Evolutionary conservation across 352 stramenopile genomes (phyloP).

Genomic region (Thalassiosira oceanica): DNA sequence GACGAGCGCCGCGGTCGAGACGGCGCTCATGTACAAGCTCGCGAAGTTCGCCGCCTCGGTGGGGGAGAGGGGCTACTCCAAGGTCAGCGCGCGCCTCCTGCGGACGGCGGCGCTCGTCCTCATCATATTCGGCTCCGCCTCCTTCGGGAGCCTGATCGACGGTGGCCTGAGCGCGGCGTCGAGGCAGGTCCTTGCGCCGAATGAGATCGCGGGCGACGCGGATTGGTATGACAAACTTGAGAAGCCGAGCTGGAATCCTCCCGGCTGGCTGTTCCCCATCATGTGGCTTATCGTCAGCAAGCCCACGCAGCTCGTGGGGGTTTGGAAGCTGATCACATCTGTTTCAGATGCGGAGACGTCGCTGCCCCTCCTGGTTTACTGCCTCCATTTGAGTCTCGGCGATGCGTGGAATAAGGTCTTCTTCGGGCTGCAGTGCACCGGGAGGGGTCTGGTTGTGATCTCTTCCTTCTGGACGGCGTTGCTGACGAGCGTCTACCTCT

Average conservation of each 20-base stretch:
- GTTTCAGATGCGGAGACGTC: constrained; percentile 7
- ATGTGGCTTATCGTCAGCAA: constrained; percentile 80
- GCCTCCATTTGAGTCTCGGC: constrained; percentile 54
- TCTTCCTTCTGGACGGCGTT: constrained; percentile 52
- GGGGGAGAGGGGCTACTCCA: too few species aligned
- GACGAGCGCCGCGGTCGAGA: constrained; percentile 20
- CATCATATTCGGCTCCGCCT: constrained; percentile 54
- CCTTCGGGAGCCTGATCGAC: constrained; percentile 45
- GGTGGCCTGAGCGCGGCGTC: constrained; percentile 45
- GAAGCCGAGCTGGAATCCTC: constrained; percentile 70
- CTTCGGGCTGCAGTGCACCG: constrained; percentile 60
- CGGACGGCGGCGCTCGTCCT: constrained; percentile 26
- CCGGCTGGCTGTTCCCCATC: constrained; percentile 72
- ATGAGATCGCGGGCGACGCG: constrained; percentile 38
- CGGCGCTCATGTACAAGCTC: constrained; percentile 23
- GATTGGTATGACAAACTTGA: constrained; percentile 67
- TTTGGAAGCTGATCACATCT: constrained; percentile 36
- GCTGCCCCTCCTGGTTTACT: constrained; percentile 48
- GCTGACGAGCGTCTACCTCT: constrained; percentile 50
- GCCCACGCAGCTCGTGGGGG: constrained; percentile 60
- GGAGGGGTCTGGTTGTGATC: constrained; percentile 53
- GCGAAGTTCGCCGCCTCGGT: background rate
- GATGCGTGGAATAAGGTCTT: constrained; percentile 71
- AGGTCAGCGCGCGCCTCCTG: constrained; percentile 9
- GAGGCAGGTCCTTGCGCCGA: constrained; percentile 53